Base-by-base conservation (phyloP, 2,329 filamentous ascomycete species). In the Fusarium neocosmosporiellum region DNA sequence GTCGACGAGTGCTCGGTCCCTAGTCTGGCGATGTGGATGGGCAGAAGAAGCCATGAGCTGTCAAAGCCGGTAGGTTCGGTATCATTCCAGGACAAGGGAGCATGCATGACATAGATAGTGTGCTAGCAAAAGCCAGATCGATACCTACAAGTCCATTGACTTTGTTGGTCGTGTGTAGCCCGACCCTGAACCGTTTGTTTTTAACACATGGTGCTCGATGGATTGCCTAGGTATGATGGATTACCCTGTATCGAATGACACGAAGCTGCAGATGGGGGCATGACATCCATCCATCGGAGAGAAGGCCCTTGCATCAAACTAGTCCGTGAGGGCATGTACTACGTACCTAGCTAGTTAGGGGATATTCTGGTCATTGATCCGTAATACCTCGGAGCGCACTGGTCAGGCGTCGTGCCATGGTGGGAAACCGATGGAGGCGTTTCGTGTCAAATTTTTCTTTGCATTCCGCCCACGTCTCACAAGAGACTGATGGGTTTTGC, bases 231-330 rank as follows among this genome's bases (percentile, higher is more conserved):
- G 22, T 31, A 61, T 50, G 22, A 53, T 61, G 59, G n/a, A 50
- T 53, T 53, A 62, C 59, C 59, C 59, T 62, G 33, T 43, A 53
- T 61, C n/a, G 27, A 37, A 53, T 50, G 41, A 37, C 59, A 48
- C 29, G 41, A n/a, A 24, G 37, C 5, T 8, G 31, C 46, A 36
- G 34, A 39, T 22, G 33, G 33, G 29, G 27, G 33, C 31, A 50
- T 53, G 43, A 37, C 14, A 61, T n/a, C 27, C 46, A 18, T 16
- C 39, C 41, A 46, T 53, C 29, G 29, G 24, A 24, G 34, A 62
- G 46, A 39, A 33, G 41, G 41, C 39, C 58, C 37, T 27, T 60
- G 58, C 41, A 60, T 46, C 10, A 48, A 36, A 48, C 29, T 60
- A 54, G 50, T 34, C 53, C 14, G 13, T 29, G 41, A 50, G 24